Conservation (phyloP, 2,329 filamentous ascomycete genomes). For the Dothiorella sarmentorum region DNA sequence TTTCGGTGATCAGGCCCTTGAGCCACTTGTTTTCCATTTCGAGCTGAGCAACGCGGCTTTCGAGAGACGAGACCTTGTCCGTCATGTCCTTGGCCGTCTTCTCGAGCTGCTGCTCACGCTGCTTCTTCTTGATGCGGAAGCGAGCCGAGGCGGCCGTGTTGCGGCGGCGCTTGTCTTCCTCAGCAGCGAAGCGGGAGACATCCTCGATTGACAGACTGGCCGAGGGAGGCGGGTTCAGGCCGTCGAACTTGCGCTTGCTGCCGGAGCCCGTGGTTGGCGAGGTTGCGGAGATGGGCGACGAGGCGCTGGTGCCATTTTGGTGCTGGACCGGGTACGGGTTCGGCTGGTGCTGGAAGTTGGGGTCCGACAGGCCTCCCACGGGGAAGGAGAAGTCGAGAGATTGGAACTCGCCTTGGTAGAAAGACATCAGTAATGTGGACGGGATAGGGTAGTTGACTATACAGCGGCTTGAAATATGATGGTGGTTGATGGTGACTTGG, state of each 20-base stretch:
- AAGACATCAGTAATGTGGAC: conserved; percentile 16
- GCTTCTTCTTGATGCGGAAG: conserved; percentile 56
- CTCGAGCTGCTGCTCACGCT: conserved; percentile 51
- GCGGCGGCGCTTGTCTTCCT: conserved; percentile 53
- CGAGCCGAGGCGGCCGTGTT: conserved; percentile 53
- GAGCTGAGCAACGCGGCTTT: conserved; percentile 47
- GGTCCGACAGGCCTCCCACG: conserved; percentile 31
- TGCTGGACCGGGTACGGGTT: conserved; percentile 25
- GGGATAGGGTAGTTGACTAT: conserved; percentile 5
- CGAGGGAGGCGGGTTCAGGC: conserved; percentile 21
- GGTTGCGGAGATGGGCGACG: conserved; percentile 32
- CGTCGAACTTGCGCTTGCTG: conserved; percentile 48
- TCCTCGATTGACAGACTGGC: conserved; percentile 43
- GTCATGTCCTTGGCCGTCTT: conserved; percentile 51
- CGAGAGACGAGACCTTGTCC: conserved; percentile 45
- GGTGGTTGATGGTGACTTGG: conserved; percentile 11
- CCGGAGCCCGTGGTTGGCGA: conserved; percentile 25
- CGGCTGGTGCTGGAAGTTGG: conserved; percentile 28
- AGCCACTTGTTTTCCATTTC: conserved; percentile 54
- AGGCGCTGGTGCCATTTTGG: conserved; percentile 24
- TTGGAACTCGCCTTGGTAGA: conserved; percentile 42
- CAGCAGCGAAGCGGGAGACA: conserved; percentile 44
- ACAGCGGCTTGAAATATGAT: conserved; percentile 17
- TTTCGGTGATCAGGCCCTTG: conserved; percentile 51
- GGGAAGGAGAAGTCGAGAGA: conserved; percentile 47